Percentiles rank a stretch among this genome's conserved stretches.
phyloP scores from a whole-genome alignment of 305 asterid species.

The Fraxinus greggii region DNA sequence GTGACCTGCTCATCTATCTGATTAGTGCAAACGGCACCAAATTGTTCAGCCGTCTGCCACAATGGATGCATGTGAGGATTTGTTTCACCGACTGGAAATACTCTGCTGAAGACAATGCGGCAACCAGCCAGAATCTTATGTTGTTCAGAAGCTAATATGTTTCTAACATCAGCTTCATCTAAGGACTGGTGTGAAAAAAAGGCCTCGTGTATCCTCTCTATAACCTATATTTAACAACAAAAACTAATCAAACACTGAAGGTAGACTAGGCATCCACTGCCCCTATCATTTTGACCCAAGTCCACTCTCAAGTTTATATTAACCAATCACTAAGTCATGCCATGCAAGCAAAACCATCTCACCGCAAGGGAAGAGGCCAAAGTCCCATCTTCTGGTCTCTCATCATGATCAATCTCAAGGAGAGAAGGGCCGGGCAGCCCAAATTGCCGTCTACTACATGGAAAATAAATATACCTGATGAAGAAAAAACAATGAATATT shows the following conservation, averaged over 20 bases:
- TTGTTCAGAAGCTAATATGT: conserved; percentile 83
- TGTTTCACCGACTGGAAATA: conserved; percentile 89
- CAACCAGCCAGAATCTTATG: conserved; percentile 82
- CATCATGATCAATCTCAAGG: conserved; percentile 95
- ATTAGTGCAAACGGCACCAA: conserved; percentile 85
- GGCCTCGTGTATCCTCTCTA: conserved; percentile 68
- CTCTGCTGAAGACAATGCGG: conserved; percentile 86
- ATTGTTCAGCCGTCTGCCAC: conserved; percentile 97
- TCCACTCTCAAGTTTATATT: not conserved
- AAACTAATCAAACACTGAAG: conserved; percentile 20
- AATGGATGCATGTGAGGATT: conserved; percentile 90
- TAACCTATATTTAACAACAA: conserved; percentile 55
- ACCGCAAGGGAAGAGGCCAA: conserved; percentile 86
- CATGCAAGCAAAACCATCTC: conserved; percentile 34
- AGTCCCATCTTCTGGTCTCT: conserved; percentile 95
- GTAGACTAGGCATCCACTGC: not conserved
- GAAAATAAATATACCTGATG: conserved; percentile 85
- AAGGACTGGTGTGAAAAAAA: conserved; percentile 66
- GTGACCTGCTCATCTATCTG: conserved; percentile 89
- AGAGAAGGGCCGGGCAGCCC: conserved; percentile 95
- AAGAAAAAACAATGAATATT: conserved; percentile 13
- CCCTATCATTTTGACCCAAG: not conserved
- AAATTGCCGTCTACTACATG: conserved; percentile 92
- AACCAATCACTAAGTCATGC: not conserved
- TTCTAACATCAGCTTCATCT: conserved; percentile 87